These are phyloP conservation scores for Nannochloropsis gaditana DNA, from an alignment of 108 stramenopile genomes.

Conservation along the genomic window DNA sequence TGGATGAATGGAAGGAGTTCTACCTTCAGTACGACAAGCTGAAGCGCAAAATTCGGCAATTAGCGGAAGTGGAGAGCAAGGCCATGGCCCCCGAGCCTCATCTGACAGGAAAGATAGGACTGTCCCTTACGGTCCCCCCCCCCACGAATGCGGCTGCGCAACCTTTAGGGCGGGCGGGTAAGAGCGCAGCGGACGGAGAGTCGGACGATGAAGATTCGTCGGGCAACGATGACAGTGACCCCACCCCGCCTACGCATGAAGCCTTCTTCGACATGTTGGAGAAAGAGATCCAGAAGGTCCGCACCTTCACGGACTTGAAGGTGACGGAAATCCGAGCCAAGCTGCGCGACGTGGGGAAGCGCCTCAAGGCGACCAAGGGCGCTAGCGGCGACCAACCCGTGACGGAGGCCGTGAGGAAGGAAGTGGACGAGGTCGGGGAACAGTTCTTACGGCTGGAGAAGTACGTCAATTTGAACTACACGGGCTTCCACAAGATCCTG, in stretches of 20 bases:
- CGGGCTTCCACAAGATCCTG: constrained; percentile 94
- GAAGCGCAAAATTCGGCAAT: constrained; percentile 31
- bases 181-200: background rate
- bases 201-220: background rate
- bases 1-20: constrained; percentile 34
- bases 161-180: background rate
- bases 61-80: constrained; percentile 31
- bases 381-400: background rate
- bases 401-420: constrained; percentile 19
- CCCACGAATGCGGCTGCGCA: constrained; percentile 35
- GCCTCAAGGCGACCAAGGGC: constrained; percentile 18
- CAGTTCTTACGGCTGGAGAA: constrained; percentile 73
- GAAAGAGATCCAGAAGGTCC: constrained; percentile 73
- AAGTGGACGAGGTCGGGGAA: constrained; percentile 34
- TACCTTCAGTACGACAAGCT: constrained; percentile 48
- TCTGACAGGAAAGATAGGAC: constrained; percentile 22
- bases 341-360: constrained; percentile 28
- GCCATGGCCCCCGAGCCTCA: constrained; percentile 2
- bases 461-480: constrained; percentile 93
- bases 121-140: constrained; percentile 26
- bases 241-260: constrained; percentile 67
- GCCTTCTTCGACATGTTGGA: constrained; percentile 73
- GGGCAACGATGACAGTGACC: constrained; percentile 47
- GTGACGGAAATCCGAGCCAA: constrained; percentile 43
- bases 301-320: constrained; percentile 68